Percentiles rank a stretch among this genome's conserved stretches.
These are phyloP conservation scores for Alternaria hordeiaustralica DNA, from an alignment of 2,329 filamentous ascomycete genomes.

Conservation along the genomic window DNA sequence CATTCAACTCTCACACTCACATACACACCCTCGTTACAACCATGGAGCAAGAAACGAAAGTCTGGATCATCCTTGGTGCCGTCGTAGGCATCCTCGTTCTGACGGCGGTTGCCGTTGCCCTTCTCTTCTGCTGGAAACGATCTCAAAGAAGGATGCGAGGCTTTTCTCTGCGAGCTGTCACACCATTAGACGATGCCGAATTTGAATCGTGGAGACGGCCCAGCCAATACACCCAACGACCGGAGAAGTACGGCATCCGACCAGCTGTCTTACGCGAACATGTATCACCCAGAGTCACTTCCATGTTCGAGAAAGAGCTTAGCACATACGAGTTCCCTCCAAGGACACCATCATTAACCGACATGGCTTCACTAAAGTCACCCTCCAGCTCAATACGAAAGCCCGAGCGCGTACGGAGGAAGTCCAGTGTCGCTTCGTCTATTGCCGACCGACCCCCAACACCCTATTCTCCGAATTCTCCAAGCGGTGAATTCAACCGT, in stretches of 20 bases:
- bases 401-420: constrained; percentile 42
- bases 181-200: constrained; percentile 49
- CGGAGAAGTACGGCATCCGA: constrained; percentile 45
- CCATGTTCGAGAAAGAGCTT: constrained; percentile 46
- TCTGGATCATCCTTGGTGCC: constrained; percentile 48
- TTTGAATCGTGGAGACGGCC: constrained; percentile 51
- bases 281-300: constrained; percentile 33
- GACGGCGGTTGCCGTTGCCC: constrained; percentile 30
- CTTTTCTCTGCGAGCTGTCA: constrained; percentile 48
- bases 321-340: constrained; percentile 34
- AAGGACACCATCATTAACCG: constrained; percentile 37
- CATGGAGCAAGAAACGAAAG: constrained; percentile 41
- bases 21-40: background rate
- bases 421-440: constrained; percentile 44
- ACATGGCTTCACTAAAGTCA: constrained; percentile 26
- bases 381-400: constrained; percentile 39
- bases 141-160: constrained; percentile 42
- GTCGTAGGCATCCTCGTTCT: constrained; percentile 45
- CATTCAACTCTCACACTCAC: background rate
- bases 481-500: constrained; percentile 35
- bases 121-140: constrained; percentile 44
- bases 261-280: constrained; percentile 36
- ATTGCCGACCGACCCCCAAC: constrained; percentile 48
- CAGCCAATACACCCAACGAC: constrained; percentile 45
- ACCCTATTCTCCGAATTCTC: constrained; percentile 47